A percentile compares a stretch with the other conserved stretches of the same genome.
These are phyloP conservation scores for Aleurites moluccanus DNA, from an alignment of 441 rosid species.

Conservation along the genomic window DNA sequence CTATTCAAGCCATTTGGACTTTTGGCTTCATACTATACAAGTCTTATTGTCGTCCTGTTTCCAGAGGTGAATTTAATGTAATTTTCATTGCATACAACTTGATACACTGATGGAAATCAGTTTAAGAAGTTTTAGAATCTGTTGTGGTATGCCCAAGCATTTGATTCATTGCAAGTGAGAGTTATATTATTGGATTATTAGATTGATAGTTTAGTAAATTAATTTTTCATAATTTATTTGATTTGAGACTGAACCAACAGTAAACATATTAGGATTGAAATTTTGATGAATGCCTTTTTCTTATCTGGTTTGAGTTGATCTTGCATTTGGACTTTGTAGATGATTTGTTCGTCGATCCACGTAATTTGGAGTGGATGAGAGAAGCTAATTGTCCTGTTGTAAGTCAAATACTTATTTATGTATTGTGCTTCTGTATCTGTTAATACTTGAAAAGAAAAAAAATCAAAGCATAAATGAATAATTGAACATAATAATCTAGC, in stretches of 20 bases:
- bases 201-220: not conserved
- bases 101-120: no score
- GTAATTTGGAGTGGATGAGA: constrained; percentile 95
- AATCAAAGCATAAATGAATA: not conserved
- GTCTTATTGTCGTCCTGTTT: no score
- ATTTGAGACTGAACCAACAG: not conserved
- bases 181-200: not conserved
- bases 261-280: constrained; percentile 16
- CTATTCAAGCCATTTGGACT: no score
- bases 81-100: no score
- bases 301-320: constrained; percentile 27
- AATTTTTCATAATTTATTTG: not conserved
- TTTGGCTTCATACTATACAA: no score
- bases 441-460: not conserved
- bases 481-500: not conserved
- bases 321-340: constrained; percentile 43
- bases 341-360: constrained; percentile 97
- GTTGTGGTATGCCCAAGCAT: not conserved
- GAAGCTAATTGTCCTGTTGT: constrained; percentile 95
- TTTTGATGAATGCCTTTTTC: constrained; percentile 9
- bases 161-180: constrained; percentile 1
- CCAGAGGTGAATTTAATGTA: no score
- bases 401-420: constrained; percentile 39
- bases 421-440: not conserved
- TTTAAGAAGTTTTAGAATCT: no score